phyloP scores from a whole-genome alignment of 1,284 basidiomycete genomes.

The Amylostereum chailletii region DNA sequence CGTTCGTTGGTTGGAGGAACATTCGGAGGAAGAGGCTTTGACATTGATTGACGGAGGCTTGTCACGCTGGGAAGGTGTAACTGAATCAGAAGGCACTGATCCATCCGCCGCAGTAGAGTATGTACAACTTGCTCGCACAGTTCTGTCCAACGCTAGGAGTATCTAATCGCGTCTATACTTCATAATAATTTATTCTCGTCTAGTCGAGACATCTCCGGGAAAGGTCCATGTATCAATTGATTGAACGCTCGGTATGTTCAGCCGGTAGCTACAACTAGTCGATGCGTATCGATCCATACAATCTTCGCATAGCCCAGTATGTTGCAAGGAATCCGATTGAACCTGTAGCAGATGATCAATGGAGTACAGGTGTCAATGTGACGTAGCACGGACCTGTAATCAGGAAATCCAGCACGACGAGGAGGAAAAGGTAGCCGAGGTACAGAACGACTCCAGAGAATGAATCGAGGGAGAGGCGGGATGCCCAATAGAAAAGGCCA shows the following conservation, averaged over 20 bases:
- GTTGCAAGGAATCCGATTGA: slow-evolving; percentile 84
- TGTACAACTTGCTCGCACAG: slow-evolving; percentile 51
- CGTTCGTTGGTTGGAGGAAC: slow-evolving; percentile 80
- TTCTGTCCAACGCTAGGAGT: slow-evolving; percentile 33
- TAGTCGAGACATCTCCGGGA: too few species aligned
- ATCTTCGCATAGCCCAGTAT: slow-evolving; percentile 76
- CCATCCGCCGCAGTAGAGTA: slow-evolving; percentile 43
- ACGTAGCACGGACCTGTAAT: slow-evolving; percentile 58
- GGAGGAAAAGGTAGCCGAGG: slow-evolving; percentile 84
- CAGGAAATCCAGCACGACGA: slow-evolving; percentile 82
- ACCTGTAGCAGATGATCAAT: slow-evolving; percentile 29
- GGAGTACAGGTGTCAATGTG: slow-evolving; percentile 3
- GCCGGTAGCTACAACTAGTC: slow-evolving; percentile 30
- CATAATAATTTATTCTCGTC: too few species aligned
- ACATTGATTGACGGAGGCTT: slow-evolving; percentile 65
- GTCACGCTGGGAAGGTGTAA: slow-evolving; percentile 63
- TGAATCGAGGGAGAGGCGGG: slow-evolving; percentile 77
- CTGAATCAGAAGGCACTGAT: slow-evolving; percentile 41
- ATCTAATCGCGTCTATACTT: neutral
- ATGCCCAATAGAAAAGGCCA: slow-evolving; percentile 83
- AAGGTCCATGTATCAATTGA: too few species aligned
- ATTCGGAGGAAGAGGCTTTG: slow-evolving; percentile 63
- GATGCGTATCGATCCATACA: slow-evolving; percentile 76
- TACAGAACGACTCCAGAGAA: slow-evolving; percentile 83
- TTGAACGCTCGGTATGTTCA: too few species aligned